A percentile compares a stretch with the other conserved stretches of the same genome.
phyloP scores from a whole-genome alignment of 75 land plant species.

The Larix kaempferi region DNA sequence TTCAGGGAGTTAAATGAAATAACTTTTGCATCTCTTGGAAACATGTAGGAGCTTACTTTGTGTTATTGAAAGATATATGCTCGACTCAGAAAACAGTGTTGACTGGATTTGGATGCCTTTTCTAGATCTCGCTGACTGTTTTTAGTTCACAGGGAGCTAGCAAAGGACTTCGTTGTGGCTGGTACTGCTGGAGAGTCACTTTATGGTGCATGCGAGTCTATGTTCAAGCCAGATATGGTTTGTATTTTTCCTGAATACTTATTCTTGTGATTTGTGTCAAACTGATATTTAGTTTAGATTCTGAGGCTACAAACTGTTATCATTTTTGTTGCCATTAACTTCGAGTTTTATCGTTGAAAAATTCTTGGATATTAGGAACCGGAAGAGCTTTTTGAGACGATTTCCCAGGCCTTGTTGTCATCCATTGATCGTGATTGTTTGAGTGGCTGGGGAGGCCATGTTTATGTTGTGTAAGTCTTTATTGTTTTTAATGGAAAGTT shows the following conservation, averaged over 20 bases:
- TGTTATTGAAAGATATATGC: no score
- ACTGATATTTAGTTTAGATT: background rate
- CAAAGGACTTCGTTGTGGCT: constrained; percentile 95
- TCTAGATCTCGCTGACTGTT: background rate
- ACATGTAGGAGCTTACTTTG: no score
- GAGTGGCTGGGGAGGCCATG: constrained; percentile 99
- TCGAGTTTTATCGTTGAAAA: background rate
- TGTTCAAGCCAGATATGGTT: constrained; percentile 97
- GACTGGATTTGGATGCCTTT: no score
- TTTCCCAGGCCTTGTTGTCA: constrained; percentile 89
- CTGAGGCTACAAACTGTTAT: no score
- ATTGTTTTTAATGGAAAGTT: background rate
- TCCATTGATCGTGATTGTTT: constrained; percentile 94
- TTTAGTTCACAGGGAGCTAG: constrained; percentile 63
- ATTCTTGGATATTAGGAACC: constrained; percentile 57
- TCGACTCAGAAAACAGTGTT: no score
- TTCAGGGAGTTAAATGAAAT: no score
- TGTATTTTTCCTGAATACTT: constrained; percentile 3
- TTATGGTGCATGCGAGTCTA: constrained; percentile 98
- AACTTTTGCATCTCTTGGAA: no score
- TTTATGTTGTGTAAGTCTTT: constrained; percentile 85
- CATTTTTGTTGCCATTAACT: constrained; percentile 2
- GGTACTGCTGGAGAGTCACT: constrained; percentile 95
- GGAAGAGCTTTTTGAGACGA: constrained; percentile 86
- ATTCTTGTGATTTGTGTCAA: background rate